Evolutionary conservation across 768 basidiomycete species (phyloP).

Genomic region (Podaxis rugospora): DNA sequence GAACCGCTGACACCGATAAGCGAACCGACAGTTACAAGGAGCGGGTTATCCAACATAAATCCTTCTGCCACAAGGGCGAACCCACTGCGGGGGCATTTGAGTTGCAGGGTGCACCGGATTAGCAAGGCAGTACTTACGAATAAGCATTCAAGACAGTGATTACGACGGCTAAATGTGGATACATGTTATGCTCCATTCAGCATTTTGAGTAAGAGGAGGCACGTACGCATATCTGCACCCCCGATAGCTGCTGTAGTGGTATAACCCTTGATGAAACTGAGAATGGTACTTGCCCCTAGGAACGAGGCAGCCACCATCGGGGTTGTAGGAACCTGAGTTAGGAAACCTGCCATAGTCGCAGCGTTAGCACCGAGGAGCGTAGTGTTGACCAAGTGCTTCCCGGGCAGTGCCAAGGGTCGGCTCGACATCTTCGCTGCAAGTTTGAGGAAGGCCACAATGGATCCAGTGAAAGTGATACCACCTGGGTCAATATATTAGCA

Average conservation of each 20-base stretch:
- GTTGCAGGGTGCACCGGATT: neutral
- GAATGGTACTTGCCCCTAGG: constrained; percentile 63
- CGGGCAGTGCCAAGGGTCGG: constrained; percentile 67
- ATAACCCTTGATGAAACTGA: constrained; percentile 83
- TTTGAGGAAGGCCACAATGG: constrained; percentile 86
- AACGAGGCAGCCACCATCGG: constrained; percentile 77
- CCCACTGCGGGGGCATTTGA: constrained; percentile 34
- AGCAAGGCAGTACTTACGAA: constrained; percentile 37
- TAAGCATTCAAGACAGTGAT: constrained; percentile 91
- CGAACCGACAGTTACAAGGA: constrained; percentile 80
- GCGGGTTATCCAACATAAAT: constrained; percentile 86
- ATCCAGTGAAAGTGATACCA: constrained; percentile 88
- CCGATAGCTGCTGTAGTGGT: constrained; percentile 91
- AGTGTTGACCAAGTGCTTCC: constrained; percentile 71
- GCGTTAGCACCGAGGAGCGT: constrained; percentile 70
- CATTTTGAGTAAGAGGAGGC: constrained; percentile 1
- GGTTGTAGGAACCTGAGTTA: constrained; percentile 62
- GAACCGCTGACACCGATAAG: constrained; percentile 89
- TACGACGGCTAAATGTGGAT: constrained; percentile 59
- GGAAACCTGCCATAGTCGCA: constrained; percentile 72
- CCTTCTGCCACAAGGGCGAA: constrained; percentile 91
- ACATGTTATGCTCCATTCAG: constrained; percentile 10
- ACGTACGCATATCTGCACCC: constrained; percentile 90
- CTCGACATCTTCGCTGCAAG: constrained; percentile 80
- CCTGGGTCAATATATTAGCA: constrained; percentile 27